Base-by-base conservation (phyloP, 2,329 filamentous ascomycete genomes). In the Alternaria sp. region DNA sequence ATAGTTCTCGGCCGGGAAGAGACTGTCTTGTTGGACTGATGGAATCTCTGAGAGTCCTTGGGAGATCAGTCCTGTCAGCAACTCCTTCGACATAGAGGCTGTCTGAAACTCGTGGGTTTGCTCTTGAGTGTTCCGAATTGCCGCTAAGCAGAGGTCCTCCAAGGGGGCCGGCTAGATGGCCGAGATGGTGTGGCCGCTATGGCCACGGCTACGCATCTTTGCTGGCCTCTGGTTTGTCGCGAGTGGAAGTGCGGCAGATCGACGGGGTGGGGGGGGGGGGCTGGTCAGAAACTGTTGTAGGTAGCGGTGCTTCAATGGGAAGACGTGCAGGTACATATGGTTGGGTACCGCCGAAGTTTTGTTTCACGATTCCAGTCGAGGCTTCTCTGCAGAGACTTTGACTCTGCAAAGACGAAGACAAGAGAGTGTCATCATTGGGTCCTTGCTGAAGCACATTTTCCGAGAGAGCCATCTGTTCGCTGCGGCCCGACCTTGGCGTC, bases 141-240 rank as follows among this genome's bases (percentile, higher is more conserved):
- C 37, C 53, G 36, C 45, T 42, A 55, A 31, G 23, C 21, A 17
- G 26, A 40, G 6, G 39, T n/a, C 29, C 44, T 48, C 33, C 56
- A 45, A 49, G 51, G 52, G 50, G 44, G 40, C 51, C 58, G 58
- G 58, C 48, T 57, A 53, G 49, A 57, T 60, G 57, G 58, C 58
- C 58, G 58, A 53, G 49, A 60, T 60, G 44, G 56, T 59, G 58
- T 60, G 58, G 54, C 51, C 58, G 58, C 58, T 46, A 60, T 50
- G 46, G 52, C 40, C 41, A 40, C 10, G 28, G 14, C 44, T 33
- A 36, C 44, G 31, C 44, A 48, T 24, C 21, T 26, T 51, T 51
- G 52, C 40, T 33, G 52, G 40, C 17, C 21, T 45, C 41, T 59
- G 56, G 52, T 55, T 59, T 42, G 56, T 59, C 28, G 40, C 48